Base-by-base conservation (phyloP, 768 basidiomycete species). In the Tephrocybe sp. region DNA sequence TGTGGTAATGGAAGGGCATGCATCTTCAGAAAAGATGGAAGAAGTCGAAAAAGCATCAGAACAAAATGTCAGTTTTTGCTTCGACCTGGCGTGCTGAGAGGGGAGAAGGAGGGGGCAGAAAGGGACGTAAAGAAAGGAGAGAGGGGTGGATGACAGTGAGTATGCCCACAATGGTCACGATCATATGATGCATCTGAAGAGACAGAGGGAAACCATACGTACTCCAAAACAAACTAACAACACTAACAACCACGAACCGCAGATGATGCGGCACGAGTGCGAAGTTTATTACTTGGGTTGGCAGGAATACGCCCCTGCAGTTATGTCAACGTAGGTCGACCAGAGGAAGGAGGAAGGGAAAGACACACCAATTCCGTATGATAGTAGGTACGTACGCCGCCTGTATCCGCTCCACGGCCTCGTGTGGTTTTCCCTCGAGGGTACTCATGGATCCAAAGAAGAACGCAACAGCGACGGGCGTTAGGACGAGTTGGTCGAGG, bases 171-270 rank as follows among this genome's bases (percentile, higher is more conserved):
- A n/a, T n/a, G n/a, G n/a, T n/a, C n/a, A n/a, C n/a, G n/a, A n/a
- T n/a, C n/a, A n/a, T n/a, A n/a, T n/a, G n/a, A n/a, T n/a, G n/a
- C n/a, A n/a, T n/a, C n/a, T n/a, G n/a, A n/a, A n/a, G n/a, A n/a
- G n/a, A n/a, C n/a, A n/a, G n/a, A n/a, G n/a, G n/a, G n/a, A n/a
- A n/a, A n/a, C n/a, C n/a, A 36, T 11, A 77, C 86, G 38, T 62
- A 91, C 89, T 91, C 89, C 87, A 89, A 70, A 87, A 87, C 52
- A 91, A 74, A 59, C 85, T 86, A 44, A 92, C 87, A 9, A 87
- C 77, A 58, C 89, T 79, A 19, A 93, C 81, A 16, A 86, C 72
- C 16, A 86, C 75, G 45, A 92, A 84, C 30, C 90, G 82, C 28
- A 91, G 67, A 57, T 92, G 90, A 4, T 78, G 83, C 1, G 91